A percentile compares a stretch with the other conserved stretches of the same genome.
Conservation (phyloP, 345 rosid genomes). For the Cardamine chenopodiifolia region DNA sequence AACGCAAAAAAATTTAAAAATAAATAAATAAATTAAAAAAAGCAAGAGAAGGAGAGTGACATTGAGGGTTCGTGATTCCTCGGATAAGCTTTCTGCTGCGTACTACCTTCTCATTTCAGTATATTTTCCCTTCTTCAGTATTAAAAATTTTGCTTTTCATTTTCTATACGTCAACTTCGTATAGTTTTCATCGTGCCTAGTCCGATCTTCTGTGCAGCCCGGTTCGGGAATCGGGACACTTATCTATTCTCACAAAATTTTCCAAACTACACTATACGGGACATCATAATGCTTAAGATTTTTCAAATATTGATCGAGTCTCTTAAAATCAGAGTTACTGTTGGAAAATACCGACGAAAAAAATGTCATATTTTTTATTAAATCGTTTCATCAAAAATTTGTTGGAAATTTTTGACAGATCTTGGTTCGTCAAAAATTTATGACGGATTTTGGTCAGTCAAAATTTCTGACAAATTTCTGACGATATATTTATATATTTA, state of each 20-base stretch:
- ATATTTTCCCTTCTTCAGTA: not conserved
- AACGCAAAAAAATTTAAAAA: not conserved
- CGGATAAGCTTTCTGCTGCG: conserved; percentile 5
- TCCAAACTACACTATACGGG: not conserved
- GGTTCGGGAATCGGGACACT: too few relatives aligned
- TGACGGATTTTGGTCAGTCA: too few relatives aligned
- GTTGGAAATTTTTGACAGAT: too few relatives aligned
- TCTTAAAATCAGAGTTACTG: not conserved
- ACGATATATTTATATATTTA: too few relatives aligned
- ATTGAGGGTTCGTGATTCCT: conserved; percentile 7
- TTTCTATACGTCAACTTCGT: too few relatives aligned
- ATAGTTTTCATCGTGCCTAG: too few relatives aligned
- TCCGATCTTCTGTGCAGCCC: not conserved
- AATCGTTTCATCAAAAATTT: too few relatives aligned
- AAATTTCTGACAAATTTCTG: too few relatives aligned
- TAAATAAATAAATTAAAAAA: not conserved
- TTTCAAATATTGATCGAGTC: not conserved
- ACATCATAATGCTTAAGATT: not conserved
- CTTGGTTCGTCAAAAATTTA: too few relatives aligned
- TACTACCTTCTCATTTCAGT: not conserved
- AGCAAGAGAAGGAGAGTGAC: conserved; percentile 8
- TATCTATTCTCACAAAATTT: not conserved
- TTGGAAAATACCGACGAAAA: too few relatives aligned
- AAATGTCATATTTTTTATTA: too few relatives aligned
- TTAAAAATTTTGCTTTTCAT: not conserved